Conservation (phyloP, 2,329 filamentous ascomycete genomes). For the Sarocladium kiliense region DNA sequence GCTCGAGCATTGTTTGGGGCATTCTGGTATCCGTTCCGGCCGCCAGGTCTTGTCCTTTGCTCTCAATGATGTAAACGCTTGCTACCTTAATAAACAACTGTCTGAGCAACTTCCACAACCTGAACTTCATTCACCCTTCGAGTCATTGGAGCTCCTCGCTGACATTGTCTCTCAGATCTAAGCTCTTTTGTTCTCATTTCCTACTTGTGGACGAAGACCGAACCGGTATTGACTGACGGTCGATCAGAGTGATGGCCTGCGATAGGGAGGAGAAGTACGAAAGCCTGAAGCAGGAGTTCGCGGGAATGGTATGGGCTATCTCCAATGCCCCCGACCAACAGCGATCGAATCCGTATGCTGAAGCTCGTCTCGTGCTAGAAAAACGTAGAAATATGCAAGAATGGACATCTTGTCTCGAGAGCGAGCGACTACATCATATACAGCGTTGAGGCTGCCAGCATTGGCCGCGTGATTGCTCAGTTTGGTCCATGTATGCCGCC, state of each 20-base stretch:
- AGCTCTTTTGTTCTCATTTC: neutral
- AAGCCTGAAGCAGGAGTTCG: slow-evolving; percentile 73
- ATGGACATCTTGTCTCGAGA: slow-evolving; percentile 93
- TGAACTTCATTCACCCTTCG: slow-evolving; percentile 6
- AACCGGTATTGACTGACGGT: neutral
- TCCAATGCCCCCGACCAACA: slow-evolving; percentile 6
- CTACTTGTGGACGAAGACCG: neutral
- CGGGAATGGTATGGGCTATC: slow-evolving; percentile 40
- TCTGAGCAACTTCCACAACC: slow-evolving; percentile 59
- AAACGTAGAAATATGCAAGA: slow-evolving; percentile 81
- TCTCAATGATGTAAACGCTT: slow-evolving; percentile 98
- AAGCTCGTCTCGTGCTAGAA: slow-evolving; percentile 45
- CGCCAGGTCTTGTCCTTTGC: slow-evolving; percentile 50
- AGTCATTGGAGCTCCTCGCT: slow-evolving; percentile 11
- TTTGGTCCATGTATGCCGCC: slow-evolving; percentile 77
- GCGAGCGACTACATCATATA: slow-evolving; percentile 98
- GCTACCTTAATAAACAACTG: slow-evolving; percentile 84
- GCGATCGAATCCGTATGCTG: slow-evolving; percentile 32
- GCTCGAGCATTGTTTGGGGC: slow-evolving; percentile 86
- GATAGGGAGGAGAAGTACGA: slow-evolving; percentile 88
- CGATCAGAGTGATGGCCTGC: slow-evolving; percentile 80
- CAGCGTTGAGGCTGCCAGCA: slow-evolving; percentile 90
- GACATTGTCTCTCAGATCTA: neutral
- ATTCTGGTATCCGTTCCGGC: slow-evolving; percentile 72
- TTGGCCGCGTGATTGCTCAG: slow-evolving; percentile 78